Conservation (phyloP, 192 early-diverging fungal species). For the Coemansia sp. region DNA sequence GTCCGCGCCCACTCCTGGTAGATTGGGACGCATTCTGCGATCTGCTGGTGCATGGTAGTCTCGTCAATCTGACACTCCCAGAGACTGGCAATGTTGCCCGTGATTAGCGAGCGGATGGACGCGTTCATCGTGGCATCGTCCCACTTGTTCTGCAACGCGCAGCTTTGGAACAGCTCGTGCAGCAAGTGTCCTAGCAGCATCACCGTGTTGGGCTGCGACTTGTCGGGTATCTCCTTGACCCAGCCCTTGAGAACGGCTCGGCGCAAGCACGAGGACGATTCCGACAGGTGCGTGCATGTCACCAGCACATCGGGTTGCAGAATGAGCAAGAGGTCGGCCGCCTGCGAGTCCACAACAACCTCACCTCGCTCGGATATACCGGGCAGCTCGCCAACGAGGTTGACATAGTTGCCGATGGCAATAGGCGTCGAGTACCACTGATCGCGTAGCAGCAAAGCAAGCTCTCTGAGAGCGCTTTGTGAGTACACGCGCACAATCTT, state of each 20-base stretch:
- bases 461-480: slow-evolving; percentile 34
- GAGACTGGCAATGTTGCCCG: slow-evolving; percentile 60
- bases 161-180: slow-evolving; percentile 77
- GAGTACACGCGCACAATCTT: slow-evolving; percentile 45
- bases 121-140: slow-evolving; percentile 46
- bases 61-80: slow-evolving; percentile 69
- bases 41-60: slow-evolving; percentile 43
- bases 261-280: slow-evolving; percentile 74
- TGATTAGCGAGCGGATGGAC: slow-evolving; percentile 56
- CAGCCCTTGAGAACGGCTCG: slow-evolving; percentile 74
- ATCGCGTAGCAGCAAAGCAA: slow-evolving; percentile 58
- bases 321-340: slow-evolving; percentile 55
- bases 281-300: slow-evolving; percentile 70
- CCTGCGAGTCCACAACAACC: slow-evolving; percentile 58
- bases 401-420: slow-evolving; percentile 63
- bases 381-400: slow-evolving; percentile 34
- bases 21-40: slow-evolving; percentile 56
- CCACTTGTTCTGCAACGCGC: slow-evolving; percentile 62
- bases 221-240: slow-evolving; percentile 45
- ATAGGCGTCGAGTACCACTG: slow-evolving; percentile 66
- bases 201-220: slow-evolving; percentile 54
- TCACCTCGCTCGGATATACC: neutral
- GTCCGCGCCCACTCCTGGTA: slow-evolving; percentile 56
- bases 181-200: slow-evolving; percentile 79
- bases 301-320: slow-evolving; percentile 82